Evolutionary conservation across 768 basidiomycete species (phyloP), one percentile per base, ranked within the genome.

Genomic region (Plicaturopsis crispa): DNA sequence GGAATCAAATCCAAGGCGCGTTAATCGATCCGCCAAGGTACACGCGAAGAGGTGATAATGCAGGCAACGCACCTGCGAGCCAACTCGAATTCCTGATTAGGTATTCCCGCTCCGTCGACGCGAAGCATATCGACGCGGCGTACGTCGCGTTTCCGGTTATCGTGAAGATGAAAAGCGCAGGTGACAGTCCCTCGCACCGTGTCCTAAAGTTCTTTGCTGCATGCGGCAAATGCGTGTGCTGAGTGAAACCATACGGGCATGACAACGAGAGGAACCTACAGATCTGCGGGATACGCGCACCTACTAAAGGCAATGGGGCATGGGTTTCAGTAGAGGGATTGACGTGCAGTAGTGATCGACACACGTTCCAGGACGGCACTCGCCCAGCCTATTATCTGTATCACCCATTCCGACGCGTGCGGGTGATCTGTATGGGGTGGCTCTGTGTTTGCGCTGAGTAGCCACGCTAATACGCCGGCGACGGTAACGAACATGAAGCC

Each of bases 91-190:
- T 98, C 47, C 73, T 79, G 39, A 85, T 63, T 41, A 98, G 56
- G 65, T 97, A 92, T 21, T 71, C 63, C 32, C 53, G 57, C 24
- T 86, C 75, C 56, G 73, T 69, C 41, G 86, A 88, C 46, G 80
- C 78, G 34, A 78, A 73, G 24, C 86, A 70, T 49, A 98, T 98
- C 16, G 90, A 91, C 47, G 80, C 57, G 11, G 79, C 71, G 60
- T 89, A 96, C 22, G 87, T 86, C 36, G 69, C 58, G 57, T 93
- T 98, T 31, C 93, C 94, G 41, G 82, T 70, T 42, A 97, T 89
- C n/a, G 90, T 76, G 60, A 97, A 98, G 59, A 91, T 73, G 63
- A 98, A 99, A 47, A 99, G 71, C n/a, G 85, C 88, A 21, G 91
- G 81, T 12, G 88, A 88, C 36, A 98, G 72, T 12, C 96, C 96